Conservation (phyloP, 495 filamentous ascomycete species). For the Staphylotrichum tortipilum region DNA sequence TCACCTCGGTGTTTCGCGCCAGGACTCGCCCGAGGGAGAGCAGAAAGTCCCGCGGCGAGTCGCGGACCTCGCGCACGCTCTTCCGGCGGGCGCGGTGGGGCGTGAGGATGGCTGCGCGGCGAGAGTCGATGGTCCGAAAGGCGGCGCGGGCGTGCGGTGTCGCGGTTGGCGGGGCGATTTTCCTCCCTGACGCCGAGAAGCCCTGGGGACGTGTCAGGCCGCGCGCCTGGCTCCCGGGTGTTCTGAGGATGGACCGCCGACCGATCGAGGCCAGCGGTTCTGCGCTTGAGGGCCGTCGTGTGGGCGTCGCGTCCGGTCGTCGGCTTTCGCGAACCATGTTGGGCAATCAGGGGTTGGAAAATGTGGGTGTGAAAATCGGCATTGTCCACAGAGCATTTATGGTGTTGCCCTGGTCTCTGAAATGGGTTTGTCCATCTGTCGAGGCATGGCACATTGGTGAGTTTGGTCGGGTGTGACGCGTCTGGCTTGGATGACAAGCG, state of each 20-base stretch:
- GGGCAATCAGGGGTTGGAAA: neutral
- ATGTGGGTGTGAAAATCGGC: neutral
- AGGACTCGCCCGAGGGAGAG: slow-evolving; percentile 59
- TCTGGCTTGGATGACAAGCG: too few relatives aligned
- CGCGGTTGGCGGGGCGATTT: slow-evolving; percentile 22
- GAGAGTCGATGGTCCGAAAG: slow-evolving; percentile 59
- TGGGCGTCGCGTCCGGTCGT: slow-evolving; percentile 24
- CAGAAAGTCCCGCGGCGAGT: slow-evolving; percentile 66
- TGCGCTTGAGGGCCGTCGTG: slow-evolving; percentile 23
- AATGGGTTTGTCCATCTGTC: neutral
- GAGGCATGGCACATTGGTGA: neutral
- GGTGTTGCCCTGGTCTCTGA: neutral
- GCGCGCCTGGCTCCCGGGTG: slow-evolving; percentile 20
- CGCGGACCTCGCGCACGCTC: slow-evolving; percentile 59
- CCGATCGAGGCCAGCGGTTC: slow-evolving; percentile 19
- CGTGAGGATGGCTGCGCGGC: slow-evolving; percentile 63
- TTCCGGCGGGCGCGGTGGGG: slow-evolving; percentile 56
- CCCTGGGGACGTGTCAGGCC: slow-evolving; percentile 7
- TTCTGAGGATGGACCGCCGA: slow-evolving; percentile 21
- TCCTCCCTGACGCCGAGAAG: slow-evolving; percentile 32
- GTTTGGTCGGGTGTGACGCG: neutral
- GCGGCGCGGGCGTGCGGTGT: slow-evolving; percentile 63
- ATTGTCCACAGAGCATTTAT: too few relatives aligned
- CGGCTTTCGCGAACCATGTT: slow-evolving; percentile 23
- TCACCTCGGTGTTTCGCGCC: slow-evolving; percentile 48